These are phyloP conservation scores for Stentor roeselii DNA, from an alignment of 73 alveolate species.

Conservation along the genomic window DNA sequence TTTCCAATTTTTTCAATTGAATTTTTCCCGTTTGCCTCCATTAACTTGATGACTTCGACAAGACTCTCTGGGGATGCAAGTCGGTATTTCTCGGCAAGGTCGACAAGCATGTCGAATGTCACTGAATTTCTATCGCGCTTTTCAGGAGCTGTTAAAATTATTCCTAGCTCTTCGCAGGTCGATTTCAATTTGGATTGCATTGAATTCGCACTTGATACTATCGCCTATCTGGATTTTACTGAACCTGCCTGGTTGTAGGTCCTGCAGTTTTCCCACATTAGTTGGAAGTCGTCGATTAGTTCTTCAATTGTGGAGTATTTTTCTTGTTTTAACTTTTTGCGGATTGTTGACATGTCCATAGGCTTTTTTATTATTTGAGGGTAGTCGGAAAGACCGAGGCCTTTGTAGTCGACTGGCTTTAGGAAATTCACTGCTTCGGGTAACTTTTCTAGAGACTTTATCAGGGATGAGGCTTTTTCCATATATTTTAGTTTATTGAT, in stretches of 20 bases:
- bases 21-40: background rate
- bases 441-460: background rate
- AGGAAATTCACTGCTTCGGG: slow-evolving; percentile 76
- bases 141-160: background rate
- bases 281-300: slow-evolving; percentile 51
- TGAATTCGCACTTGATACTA: background rate
- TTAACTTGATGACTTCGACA: background rate
- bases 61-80: background rate
- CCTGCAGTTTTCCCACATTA: slow-evolving; percentile 80
- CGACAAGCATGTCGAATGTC: background rate
- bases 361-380: slow-evolving; percentile 77
- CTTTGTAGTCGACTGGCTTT: slow-evolving; percentile 84
- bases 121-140: background rate
- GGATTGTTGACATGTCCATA: slow-evolving; percentile 78
- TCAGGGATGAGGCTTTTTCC: background rate
- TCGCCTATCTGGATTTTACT: slow-evolving; percentile 21
- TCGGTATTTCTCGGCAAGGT: background rate
- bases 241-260: slow-evolving; percentile 64
- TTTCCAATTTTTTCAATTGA: background rate
- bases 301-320: slow-evolving; percentile 57
- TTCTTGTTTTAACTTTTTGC: slow-evolving; percentile 41
- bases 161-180: background rate
- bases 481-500: no score
- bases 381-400: slow-evolving; percentile 69
- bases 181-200: background rate